Conservation (phyloP, 208 protist genomes). For the Phytomonas sp. region DNA sequence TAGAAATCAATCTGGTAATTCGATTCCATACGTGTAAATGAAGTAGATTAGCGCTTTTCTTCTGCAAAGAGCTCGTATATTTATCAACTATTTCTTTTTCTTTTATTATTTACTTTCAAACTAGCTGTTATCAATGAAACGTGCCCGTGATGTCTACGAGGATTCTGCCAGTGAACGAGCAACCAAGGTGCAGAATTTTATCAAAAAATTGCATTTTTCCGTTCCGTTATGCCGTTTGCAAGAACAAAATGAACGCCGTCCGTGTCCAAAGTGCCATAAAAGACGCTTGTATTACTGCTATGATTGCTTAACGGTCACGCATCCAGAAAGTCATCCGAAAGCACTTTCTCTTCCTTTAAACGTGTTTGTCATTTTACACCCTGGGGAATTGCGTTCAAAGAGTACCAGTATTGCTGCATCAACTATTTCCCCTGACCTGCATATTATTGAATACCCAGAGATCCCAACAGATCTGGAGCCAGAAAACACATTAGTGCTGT, state of each 20-base stretch:
- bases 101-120: neutral
- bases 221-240: constrained; percentile 51
- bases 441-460: constrained; percentile 70
- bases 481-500: constrained; percentile 74
- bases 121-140: constrained; percentile 40
- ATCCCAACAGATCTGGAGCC: constrained; percentile 54
- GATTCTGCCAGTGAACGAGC: constrained; percentile 49
- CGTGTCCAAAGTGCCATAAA: constrained; percentile 69
- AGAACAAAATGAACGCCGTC: constrained; percentile 47
- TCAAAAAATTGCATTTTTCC: constrained; percentile 59
- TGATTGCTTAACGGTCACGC: constrained; percentile 76
- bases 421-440: constrained; percentile 78
- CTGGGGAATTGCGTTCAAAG: constrained; percentile 83
- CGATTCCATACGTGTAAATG: neutral
- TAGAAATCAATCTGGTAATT: neutral
- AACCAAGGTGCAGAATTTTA: constrained; percentile 54
- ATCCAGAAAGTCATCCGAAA: constrained; percentile 77
- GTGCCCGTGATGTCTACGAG: constrained; percentile 49
- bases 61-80: neutral
- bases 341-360: constrained; percentile 67
- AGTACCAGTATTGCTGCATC: constrained; percentile 89
- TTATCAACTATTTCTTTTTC: neutral
- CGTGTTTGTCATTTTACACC: constrained; percentile 86
- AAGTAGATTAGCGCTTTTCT: neutral
- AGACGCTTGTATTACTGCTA: constrained; percentile 85